These are phyloP conservation scores for Apiospora aurea DNA, from an alignment of 2,329 filamentous ascomycete genomes.

Conservation along the genomic window DNA sequence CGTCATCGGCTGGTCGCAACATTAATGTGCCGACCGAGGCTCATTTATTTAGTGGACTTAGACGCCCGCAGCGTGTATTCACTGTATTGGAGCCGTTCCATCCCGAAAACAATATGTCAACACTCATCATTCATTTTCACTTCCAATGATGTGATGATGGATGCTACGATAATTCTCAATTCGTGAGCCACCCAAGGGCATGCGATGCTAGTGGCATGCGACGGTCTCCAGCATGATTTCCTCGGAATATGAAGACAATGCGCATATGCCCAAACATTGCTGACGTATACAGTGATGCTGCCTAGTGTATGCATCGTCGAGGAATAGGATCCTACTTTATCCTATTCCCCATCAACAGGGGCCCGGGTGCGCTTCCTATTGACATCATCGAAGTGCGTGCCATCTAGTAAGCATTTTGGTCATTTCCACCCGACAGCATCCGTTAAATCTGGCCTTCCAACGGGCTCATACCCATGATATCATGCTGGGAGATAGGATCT, in stretches of 20 bases:
- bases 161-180: not conserved
- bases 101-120: not conserved
- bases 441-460: not conserved
- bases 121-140: not conserved
- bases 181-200: not conserved
- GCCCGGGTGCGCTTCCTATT: not conserved
- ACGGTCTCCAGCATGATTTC: not conserved
- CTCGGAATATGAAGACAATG: not conserved
- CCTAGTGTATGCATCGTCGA: not conserved
- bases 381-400: not conserved
- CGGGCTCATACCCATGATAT: not conserved
- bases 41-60: not conserved
- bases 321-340: not conserved
- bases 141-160: not conserved
- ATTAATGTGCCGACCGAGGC: conserved; percentile 18
- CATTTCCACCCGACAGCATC: no score
- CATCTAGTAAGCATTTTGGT: not conserved
- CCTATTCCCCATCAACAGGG: not conserved
- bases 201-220: not conserved
- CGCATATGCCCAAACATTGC: not conserved
- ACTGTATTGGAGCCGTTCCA: not conserved
- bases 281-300: not conserved
- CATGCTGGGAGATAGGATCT: not conserved
- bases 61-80: not conserved
- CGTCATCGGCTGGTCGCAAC: conserved; percentile 17